These are phyloP conservation scores for barrel medic (Medicago truncatula) DNA, from an alignment of 306 rosid species.

Conservation along the genomic window DNA sequence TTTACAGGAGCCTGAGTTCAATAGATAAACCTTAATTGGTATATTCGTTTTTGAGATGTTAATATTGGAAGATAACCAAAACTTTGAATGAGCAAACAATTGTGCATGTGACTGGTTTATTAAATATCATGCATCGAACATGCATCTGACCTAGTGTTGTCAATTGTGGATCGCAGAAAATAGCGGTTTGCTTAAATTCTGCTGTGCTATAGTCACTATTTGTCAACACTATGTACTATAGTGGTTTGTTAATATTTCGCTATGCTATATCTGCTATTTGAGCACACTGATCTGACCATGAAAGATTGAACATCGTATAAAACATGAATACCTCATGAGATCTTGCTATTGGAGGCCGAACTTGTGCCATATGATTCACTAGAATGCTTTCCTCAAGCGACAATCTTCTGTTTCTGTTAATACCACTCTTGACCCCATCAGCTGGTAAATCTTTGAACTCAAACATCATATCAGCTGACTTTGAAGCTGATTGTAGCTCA, in stretches of 20 bases:
- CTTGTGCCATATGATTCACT: constrained; percentile 44
- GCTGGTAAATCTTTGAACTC: constrained; percentile 39
- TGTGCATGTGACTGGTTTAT: too few relatives aligned
- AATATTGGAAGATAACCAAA: not conserved
- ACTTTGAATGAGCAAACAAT: not conserved
- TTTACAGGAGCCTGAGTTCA: constrained; percentile 60
- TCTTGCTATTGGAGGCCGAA: constrained; percentile 45
- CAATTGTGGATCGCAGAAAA: not conserved
- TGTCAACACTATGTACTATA: not conserved
- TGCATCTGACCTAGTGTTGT: not conserved
- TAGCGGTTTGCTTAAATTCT: not conserved
- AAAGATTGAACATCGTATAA: not conserved
- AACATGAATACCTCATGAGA: constrained; percentile 57
- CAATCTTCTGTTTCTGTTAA: constrained; percentile 59
- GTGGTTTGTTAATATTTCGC: not conserved
- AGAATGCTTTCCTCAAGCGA: constrained; percentile 86
- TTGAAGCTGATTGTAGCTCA: constrained; percentile 44
- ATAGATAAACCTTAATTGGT: constrained; percentile 16
- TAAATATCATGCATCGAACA: not conserved
- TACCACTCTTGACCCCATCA: constrained; percentile 38
- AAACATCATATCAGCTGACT: constrained; percentile 44
- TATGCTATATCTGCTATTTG: not conserved
- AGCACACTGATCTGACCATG: not conserved
- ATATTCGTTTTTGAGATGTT: not conserved
- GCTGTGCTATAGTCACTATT: not conserved